These are phyloP conservation scores for Monosporascus ibericus DNA, from an alignment of 2,329 filamentous ascomycete species.

Conservation along the genomic window DNA sequence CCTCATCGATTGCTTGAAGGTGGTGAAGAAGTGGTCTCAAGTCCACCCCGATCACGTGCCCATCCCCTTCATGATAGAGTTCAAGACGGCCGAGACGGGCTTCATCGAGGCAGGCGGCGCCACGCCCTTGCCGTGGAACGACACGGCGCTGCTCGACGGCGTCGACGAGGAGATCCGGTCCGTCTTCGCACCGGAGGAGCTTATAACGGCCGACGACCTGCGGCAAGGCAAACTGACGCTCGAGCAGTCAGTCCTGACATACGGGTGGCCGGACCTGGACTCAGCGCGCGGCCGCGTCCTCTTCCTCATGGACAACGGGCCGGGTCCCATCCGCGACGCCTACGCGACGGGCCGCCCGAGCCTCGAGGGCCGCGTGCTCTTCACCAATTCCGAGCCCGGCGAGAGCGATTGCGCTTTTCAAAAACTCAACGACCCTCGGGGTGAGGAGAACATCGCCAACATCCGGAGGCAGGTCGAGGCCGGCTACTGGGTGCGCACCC, in stretches of 20 bases:
- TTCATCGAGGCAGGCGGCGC: conserved; percentile 22
- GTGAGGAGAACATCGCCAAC: conserved; percentile 27
- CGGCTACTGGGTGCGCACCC: conserved; percentile 43
- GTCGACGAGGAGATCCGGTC: conserved; percentile 41
- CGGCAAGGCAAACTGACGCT: conserved; percentile 34
- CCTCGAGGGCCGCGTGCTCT: conserved; percentile 38
- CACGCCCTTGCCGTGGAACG: conserved; percentile 36
- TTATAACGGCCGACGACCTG: conserved; percentile 42
- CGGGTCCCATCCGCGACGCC: conserved; percentile 30
- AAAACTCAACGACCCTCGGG: conserved; percentile 39
- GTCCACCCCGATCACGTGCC: conserved; percentile 37
- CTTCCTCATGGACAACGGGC: conserved; percentile 46
- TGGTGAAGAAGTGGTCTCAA: conserved; percentile 39
- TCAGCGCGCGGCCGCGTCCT: conserved; percentile 38
- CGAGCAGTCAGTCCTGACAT: conserved; percentile 35
- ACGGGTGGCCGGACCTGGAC: conserved; percentile 43
- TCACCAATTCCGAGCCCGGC: conserved; percentile 41
- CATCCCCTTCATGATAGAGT: conserved; percentile 42
- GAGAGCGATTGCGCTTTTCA: conserved; percentile 40
- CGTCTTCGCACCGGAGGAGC: conserved; percentile 31
- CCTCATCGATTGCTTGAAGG: conserved; percentile 35
- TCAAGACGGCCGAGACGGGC: conserved; percentile 32
- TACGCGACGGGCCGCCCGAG: conserved; percentile 29
- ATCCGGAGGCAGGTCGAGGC: conserved; percentile 38
- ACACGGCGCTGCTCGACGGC: conserved; percentile 36